These are phyloP conservation scores for Fonsecaea erecta DNA, from an alignment of 2,329 filamentous ascomycete genomes.

Conservation along the genomic window DNA sequence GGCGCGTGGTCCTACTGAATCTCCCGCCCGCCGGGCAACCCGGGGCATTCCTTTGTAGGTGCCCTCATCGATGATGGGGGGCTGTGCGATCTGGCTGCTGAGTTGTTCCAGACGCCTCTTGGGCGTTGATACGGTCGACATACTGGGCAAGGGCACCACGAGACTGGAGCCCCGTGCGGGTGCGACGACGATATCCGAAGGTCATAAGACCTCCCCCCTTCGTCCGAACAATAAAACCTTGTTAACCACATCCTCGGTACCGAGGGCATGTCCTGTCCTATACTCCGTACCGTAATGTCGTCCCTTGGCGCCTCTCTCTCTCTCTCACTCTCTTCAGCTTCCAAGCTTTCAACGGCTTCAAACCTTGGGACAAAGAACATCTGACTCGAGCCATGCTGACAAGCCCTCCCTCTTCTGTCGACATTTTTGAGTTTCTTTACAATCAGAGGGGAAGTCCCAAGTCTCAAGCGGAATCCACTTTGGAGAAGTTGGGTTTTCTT, in stretches of 20 bases:
- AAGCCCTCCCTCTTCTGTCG: no score
- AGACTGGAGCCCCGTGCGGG: neutral
- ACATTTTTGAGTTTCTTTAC: neutral
- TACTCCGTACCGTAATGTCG: no score
- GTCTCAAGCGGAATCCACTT: neutral
- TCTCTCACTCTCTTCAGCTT: no score
- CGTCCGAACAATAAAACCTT: neutral
- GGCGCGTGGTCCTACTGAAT: neutral
- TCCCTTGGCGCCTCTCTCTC: neutral
- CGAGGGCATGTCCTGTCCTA: no score
- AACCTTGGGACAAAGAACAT: neutral
- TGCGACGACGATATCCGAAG: neutral
- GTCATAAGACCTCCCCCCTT: neutral
- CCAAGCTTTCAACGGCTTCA: no score
- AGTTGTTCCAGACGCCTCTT: conserved; percentile 2
- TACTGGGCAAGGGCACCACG: conserved; percentile 11
- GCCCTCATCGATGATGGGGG: neutral
- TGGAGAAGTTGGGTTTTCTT: neutral
- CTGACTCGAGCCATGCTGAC: neutral
- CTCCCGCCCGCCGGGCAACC: neutral
- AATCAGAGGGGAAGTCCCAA: neutral
- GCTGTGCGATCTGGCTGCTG: neutral
- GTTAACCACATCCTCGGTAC: neutral
- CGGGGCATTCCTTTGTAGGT: neutral
- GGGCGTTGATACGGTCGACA: conserved; percentile 38